Base-by-base conservation (phyloP, 2,329 filamentous ascomycete species). In the Leptographium wingfieldii region DNA sequence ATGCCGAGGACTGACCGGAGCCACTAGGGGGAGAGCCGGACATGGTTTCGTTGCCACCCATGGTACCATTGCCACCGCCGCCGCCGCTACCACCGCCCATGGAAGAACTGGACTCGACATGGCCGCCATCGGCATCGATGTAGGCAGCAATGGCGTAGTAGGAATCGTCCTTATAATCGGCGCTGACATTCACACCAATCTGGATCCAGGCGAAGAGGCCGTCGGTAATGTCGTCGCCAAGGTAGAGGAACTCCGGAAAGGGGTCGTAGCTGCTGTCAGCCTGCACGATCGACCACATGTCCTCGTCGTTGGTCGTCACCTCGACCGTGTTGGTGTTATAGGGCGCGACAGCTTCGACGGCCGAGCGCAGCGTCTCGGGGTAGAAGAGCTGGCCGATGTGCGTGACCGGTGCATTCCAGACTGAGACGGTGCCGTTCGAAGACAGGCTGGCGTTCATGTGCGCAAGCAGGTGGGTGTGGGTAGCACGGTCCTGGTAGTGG, bases 301-400 rank as follows among this genome's bases (percentile, higher is more conserved):
- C 68, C 1, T 79, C 71, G 12, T 69, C 69, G 67, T 84, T 84
- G 59, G 68, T 69, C 3, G 74, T 81, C 29, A 75, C 38, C 0
- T 62, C 60, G 64, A 74, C 71, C 38, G 49, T 70, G 67, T 79
- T 79, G 57, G 65, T 67, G 16, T 58, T 67, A 68, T 80, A 79
- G 0, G 81, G 80, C 0, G 66, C 63, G 2, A 72, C 73, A 19
- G 67, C 68, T 62, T 81, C 77, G 60, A 84, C 76, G n/a, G 71
- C 64, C 16, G 68, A 63, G 61, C 80, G 74, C 31, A 85, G 75
- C 63, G 75, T 72, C 66, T 83, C 77, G 67, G 84, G 79, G 65
- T 81, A 81, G 73, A 81, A 85, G 52, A 84, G 69, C 68, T 86
- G 81, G 16, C 82, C 81, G 54, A 84, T 76, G 69, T 85, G 80